Evolutionary conservation across 2,329 filamentous ascomycete genomes (phyloP).

Genomic region (Pyricularia grisea): DNA sequence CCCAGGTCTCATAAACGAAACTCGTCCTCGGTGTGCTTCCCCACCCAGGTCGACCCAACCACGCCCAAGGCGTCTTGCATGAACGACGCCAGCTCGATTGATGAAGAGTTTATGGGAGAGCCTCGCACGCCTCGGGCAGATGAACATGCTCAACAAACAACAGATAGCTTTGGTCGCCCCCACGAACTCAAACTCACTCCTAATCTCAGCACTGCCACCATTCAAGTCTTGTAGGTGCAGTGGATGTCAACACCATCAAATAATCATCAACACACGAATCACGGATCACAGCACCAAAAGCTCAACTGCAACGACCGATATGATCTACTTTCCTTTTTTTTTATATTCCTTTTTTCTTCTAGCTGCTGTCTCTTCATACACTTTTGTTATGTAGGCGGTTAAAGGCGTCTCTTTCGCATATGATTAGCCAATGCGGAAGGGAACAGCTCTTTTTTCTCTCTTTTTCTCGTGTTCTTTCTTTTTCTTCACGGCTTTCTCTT

Average conservation of each 20-base stretch:
- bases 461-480: neutral
- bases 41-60: constrained; percentile 3
- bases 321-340: neutral
- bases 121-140: constrained; percentile 11
- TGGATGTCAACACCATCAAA: neutral
- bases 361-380: neutral
- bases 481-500: neutral
- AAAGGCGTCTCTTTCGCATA: neutral
- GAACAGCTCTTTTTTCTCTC: neutral
- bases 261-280: neutral
- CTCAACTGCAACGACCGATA: neutral
- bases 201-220: constrained; percentile 5
- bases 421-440: neutral
- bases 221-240: constrained; percentile 5
- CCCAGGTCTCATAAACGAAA: constrained; percentile 1
- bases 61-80: neutral
- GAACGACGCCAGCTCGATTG: constrained; percentile 7
- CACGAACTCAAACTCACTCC: constrained; percentile 4
- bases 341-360: neutral
- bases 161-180: neutral
- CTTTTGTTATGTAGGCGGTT: neutral
- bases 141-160: neutral
- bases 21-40: constrained; percentile 5
- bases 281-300: neutral
- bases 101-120: constrained; percentile 11